These are phyloP conservation scores for Lactarius evosmus DNA, from an alignment of 768 basidiomycete genomes.

Conservation along the genomic window DNA sequence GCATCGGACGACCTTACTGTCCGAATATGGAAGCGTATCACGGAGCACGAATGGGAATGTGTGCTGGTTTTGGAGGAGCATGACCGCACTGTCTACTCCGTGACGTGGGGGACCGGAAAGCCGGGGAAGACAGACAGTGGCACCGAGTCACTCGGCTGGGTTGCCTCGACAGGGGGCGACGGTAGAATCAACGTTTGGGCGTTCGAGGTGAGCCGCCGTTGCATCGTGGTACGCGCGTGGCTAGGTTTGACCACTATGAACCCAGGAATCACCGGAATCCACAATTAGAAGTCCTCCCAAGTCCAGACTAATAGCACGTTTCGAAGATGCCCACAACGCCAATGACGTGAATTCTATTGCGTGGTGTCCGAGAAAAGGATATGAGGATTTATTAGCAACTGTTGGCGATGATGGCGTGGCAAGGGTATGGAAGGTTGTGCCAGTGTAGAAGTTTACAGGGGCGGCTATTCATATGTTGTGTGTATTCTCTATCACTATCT, in stretches of 20 bases:
- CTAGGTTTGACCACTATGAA: not conserved
- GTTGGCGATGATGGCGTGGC: conserved; percentile 83
- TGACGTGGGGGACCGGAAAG: conserved; percentile 60
- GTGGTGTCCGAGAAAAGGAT: conserved; percentile 75
- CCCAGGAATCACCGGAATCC: conserved; percentile 7
- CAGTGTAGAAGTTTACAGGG: conserved; percentile 13
- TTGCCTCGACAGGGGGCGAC: conserved; percentile 85
- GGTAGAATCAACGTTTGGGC: conserved; percentile 82
- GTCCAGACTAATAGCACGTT: conserved; percentile 49
- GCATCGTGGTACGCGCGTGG: not conserved
- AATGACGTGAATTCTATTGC: conserved; percentile 80
- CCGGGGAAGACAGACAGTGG: conserved; percentile 32
- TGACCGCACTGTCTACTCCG: conserved; percentile 72
- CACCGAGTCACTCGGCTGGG: conserved; percentile 60
- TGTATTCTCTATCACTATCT: not conserved
- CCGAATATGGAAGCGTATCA: conserved; percentile 75
- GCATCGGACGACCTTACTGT: conserved; percentile 84
- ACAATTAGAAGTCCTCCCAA: conserved; percentile 19
- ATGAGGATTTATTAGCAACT: conserved; percentile 68
- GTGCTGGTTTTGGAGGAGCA: conserved; percentile 61
- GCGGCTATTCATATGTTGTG: not conserved
- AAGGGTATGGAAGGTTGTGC: conserved; percentile 67
- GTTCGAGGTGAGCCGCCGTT: conserved; percentile 46
- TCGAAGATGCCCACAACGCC: conserved; percentile 72
- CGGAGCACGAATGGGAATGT: conserved; percentile 60